These are phyloP conservation scores for Capronia epimyces DNA, from an alignment of 2,329 filamentous ascomycete species.

Conservation along the genomic window DNA sequence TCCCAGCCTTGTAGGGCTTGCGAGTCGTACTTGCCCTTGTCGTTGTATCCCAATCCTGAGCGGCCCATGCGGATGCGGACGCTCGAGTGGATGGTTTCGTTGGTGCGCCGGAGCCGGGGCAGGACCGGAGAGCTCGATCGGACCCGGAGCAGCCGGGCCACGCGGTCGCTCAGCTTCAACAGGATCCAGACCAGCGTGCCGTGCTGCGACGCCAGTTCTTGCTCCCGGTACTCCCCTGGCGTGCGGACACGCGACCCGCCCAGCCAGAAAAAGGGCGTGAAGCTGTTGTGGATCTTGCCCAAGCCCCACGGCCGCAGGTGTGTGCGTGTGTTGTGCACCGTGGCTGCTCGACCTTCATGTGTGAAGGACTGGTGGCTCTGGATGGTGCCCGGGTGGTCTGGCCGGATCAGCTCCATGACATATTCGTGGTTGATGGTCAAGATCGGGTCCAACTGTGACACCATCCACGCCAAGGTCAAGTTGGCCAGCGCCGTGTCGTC, in stretches of 20 bases:
- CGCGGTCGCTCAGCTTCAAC: constrained; percentile 8
- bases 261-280: constrained; percentile 25
- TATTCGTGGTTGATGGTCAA: constrained; percentile 28
- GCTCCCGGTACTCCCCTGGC: constrained; percentile 28
- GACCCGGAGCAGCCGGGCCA: background rate
- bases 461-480: constrained; percentile 49
- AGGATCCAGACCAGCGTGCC: constrained; percentile 23
- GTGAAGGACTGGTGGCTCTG: constrained; percentile 9
- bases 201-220: constrained; percentile 19
- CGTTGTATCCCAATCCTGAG: constrained; percentile 48
- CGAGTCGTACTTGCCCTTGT: constrained; percentile 46
- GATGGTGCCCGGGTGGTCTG: constrained; percentile 1
- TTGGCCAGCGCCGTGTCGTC: constrained; percentile 46
- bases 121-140: background rate
- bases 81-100: constrained; percentile 53
- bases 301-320: constrained; percentile 26
- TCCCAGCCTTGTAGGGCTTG: constrained; percentile 34
- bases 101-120: constrained; percentile 45
- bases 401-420: constrained; percentile 21
- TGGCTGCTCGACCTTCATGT: constrained; percentile 9
- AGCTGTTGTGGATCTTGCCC: constrained; percentile 29
- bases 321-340: constrained; percentile 11
- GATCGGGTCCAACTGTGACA: constrained; percentile 37
- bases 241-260: constrained; percentile 26
- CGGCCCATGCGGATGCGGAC: constrained; percentile 51